Conservation (phyloP, 805 yeast species). For the Cyberlindnera subsufficiens region DNA sequence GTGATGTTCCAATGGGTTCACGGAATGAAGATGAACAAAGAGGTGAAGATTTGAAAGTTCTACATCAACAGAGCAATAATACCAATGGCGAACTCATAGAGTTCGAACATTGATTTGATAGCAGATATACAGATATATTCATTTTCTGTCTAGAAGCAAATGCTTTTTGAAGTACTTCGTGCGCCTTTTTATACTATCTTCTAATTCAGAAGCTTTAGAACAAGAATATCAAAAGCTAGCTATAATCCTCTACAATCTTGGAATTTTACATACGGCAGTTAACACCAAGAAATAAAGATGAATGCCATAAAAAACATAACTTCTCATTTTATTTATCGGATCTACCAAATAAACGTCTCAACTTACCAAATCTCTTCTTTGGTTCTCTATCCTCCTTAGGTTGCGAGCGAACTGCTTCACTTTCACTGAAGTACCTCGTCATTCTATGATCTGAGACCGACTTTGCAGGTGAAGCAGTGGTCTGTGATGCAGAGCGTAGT, state of each 20-base stretch:
- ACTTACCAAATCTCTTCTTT: slow-evolving; percentile 25
- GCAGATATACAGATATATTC: neutral
- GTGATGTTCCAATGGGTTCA: slow-evolving; percentile 24
- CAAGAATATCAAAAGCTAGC: slow-evolving; percentile 1
- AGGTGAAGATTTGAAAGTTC: slow-evolving; percentile 22
- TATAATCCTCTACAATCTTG: neutral
- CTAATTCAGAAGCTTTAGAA: neutral
- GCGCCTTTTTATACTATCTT: no score
- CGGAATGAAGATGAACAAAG: slow-evolving; percentile 8
- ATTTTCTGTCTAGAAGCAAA: neutral
- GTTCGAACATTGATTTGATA: slow-evolving; percentile 21
- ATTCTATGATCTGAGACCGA: slow-evolving; percentile 19
- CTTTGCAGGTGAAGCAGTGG: slow-evolving; percentile 23
- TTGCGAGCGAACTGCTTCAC: slow-evolving; percentile 8
- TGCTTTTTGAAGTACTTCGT: neutral
- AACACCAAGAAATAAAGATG: no score
- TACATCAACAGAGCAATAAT: slow-evolving; percentile 21
- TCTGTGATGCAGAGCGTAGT: slow-evolving; percentile 24
- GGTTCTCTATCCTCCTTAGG: slow-evolving; percentile 23
- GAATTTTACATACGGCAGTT: no score
- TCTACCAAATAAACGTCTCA: slow-evolving; percentile 37
- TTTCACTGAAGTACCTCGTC: slow-evolving; percentile 25
- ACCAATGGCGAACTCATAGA: slow-evolving; percentile 33
- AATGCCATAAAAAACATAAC: no score
- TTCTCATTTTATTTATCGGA: neutral